phyloP scores from a whole-genome alignment of 805 yeast genomes.

The Suhomyces tanzawaensis region DNA sequence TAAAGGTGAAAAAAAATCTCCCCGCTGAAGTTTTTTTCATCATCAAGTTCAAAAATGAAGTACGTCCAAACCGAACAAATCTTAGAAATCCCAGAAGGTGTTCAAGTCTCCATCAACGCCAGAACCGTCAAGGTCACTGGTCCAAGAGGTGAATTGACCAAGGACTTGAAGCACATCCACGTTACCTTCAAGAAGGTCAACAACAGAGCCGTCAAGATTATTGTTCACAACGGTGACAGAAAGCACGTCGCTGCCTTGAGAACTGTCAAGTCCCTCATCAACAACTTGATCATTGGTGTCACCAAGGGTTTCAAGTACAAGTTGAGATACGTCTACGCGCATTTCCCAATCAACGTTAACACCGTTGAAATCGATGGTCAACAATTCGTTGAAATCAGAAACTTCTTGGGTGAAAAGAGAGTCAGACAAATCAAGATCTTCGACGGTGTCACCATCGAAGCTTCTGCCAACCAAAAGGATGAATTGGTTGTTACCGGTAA shows the following conservation, averaged over 20 bases:
- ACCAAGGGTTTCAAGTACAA: slow-evolving; percentile 99
- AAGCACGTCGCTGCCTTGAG: slow-evolving; percentile 99
- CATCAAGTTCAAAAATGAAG: slow-evolving; percentile 48
- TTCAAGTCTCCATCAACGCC: slow-evolving; percentile 85
- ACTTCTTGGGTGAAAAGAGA: slow-evolving; percentile 99
- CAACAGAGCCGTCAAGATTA: slow-evolving; percentile 74
- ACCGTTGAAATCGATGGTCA: slow-evolving; percentile 74
- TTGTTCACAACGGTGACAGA: slow-evolving; percentile 99
- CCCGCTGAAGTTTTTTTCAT: not conserved
- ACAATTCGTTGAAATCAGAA: slow-evolving; percentile 90
- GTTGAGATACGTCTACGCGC: slow-evolving; percentile 99
- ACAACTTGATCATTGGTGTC: slow-evolving; percentile 97
- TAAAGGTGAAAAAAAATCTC: slow-evolving; percentile 1
- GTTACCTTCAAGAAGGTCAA: slow-evolving; percentile 84
- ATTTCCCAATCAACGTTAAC: slow-evolving; percentile 99
- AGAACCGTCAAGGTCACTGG: slow-evolving; percentile 89
- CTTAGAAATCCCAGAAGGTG: slow-evolving; percentile 89
- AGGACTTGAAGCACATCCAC: slow-evolving; percentile 91
- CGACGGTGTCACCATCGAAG: slow-evolving; percentile 85
- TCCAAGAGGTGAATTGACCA: slow-evolving; percentile 93
- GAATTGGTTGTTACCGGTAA: slow-evolving; percentile 91
- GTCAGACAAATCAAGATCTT: slow-evolving; percentile 83
- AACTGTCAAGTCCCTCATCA: slow-evolving; percentile 93
- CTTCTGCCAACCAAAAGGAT: slow-evolving; percentile 86
- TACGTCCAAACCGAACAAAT: slow-evolving; percentile 84